Base-by-base conservation (phyloP, 371 early-diverging fungal genomes). In the Amoeboaphelidium protococcarum region DNA sequence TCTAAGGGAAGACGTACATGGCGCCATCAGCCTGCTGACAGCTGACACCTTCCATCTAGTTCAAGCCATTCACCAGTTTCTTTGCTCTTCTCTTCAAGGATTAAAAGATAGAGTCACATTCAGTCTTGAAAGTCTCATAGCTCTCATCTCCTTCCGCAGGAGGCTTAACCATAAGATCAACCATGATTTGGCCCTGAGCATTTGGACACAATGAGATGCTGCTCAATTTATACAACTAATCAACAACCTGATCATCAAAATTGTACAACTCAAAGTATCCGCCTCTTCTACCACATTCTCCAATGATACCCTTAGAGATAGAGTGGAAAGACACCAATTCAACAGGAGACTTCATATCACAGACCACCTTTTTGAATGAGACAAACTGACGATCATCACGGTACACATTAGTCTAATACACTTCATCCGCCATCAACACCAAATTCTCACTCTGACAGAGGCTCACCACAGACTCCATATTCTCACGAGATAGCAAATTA, bases 301-400 rank as follows among this genome's bases (percentile, higher is more conserved):
- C 96, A 52, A 95, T 64, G 85, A 91, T 80, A 42, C 96, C 96
- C 64, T 95, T 95, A 42, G 89, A 88, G 46, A 87, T 74, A 43
- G 81, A 80, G 58, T 95, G 91, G 77, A 88, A 91, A 23, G 88
- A 87, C 57, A 95, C 70, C 41, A 95, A 68, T 63, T 95, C 92
- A 4, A 74, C 44, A 53, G 21, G 2, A 55, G 47, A 19, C 2
- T 13, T 53, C 23, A 40, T 41, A n/a, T 2, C 2, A 40, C 46
- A 59, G n/a, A 68, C 63, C 0, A 85, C 78, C 67, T 92, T 85
- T 63, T 86, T 87, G 72, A 91, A 89, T 46, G 88, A 87, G 57
- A 76, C 75, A 63, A 90, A 95, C 22, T 91, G 96, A 13, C 77
- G 73, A 24, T 68, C 63, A 21, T 82, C 78, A 10, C 62, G 56